Conservation (phyloP, 2,329 filamentous ascomycete species). For the Colletotrichum sp. region DNA sequence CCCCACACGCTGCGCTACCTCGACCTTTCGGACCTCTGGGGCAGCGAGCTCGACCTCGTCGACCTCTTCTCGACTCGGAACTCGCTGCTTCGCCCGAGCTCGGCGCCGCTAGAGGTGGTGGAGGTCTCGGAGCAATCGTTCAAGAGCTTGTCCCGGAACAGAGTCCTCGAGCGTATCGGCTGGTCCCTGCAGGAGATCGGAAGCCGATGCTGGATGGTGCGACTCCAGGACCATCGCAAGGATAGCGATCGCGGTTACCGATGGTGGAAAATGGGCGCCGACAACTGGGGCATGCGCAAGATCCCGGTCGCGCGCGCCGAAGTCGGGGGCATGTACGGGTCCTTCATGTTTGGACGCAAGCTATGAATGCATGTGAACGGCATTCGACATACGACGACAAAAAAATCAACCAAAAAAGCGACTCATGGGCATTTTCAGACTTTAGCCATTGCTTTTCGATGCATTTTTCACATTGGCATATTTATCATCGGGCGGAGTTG, state of each 20-base stretch:
- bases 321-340: constrained; percentile 92
- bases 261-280: constrained; percentile 84
- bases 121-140: constrained; percentile 76
- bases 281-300: constrained; percentile 87
- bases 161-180: constrained; percentile 64
- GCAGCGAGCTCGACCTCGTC: constrained; percentile 64
- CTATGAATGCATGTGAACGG: constrained; percentile 40
- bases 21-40: constrained; percentile 75
- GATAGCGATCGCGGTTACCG: constrained; percentile 62
- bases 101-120: constrained; percentile 76
- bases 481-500: constrained; percentile 15
- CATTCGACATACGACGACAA: background rate
- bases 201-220: constrained; percentile 70
- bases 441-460: background rate
- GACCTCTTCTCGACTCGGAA: constrained; percentile 52
- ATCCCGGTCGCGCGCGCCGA: constrained; percentile 91
- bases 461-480: background rate
- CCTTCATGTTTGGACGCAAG: constrained; percentile 67
- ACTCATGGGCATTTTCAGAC: background rate
- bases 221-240: constrained; percentile 44
- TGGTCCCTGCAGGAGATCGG: constrained; percentile 77
- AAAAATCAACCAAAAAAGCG: background rate
- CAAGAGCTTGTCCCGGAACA: constrained; percentile 66
- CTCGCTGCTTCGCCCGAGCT: constrained; percentile 63
- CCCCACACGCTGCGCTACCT: constrained; percentile 74